Conservation (phyloP, 495 filamentous ascomycete species). For the Extremus antarcticus region DNA sequence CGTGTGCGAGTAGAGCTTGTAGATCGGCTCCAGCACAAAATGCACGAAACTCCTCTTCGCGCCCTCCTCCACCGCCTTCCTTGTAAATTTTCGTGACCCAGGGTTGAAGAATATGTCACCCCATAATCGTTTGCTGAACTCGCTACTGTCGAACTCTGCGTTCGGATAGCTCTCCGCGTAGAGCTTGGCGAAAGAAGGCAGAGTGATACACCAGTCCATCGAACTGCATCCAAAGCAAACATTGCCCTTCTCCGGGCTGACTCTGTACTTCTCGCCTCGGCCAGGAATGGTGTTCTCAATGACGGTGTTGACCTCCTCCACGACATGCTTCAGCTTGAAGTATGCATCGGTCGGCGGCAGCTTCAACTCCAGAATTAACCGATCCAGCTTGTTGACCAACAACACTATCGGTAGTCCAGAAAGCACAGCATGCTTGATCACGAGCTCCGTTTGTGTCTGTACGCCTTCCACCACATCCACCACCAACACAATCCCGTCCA, state of each 20-base stretch:
- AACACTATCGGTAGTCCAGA: slow-evolving; percentile 82
- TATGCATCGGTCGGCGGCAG: slow-evolving; percentile 92
- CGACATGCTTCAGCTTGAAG: slow-evolving; percentile 95
- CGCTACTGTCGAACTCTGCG: slow-evolving; percentile 51
- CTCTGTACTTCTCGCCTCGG: slow-evolving; percentile 61
- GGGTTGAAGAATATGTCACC: slow-evolving; percentile 97
- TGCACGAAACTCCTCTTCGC: slow-evolving; percentile 84
- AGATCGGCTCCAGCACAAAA: slow-evolving; percentile 91
- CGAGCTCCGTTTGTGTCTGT: slow-evolving; percentile 89
- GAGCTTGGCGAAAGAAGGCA: slow-evolving; percentile 89
- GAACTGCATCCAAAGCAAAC: slow-evolving; percentile 85
- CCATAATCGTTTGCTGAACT: slow-evolving; percentile 79
- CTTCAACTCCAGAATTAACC: slow-evolving; percentile 87
- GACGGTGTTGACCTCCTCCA: slow-evolving; percentile 93
- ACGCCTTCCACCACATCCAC: slow-evolving; percentile 98
- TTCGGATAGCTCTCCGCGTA: slow-evolving; percentile 78
- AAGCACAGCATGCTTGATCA: slow-evolving; percentile 88
- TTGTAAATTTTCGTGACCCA: slow-evolving; percentile 73
- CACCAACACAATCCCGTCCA: slow-evolving; percentile 83
- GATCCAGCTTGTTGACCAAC: slow-evolving; percentile 94
- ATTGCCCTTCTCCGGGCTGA: slow-evolving; percentile 95
- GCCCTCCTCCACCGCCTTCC: slow-evolving; percentile 70
- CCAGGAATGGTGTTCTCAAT: slow-evolving; percentile 84
- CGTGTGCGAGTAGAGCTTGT: slow-evolving; percentile 94
- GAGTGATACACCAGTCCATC: slow-evolving; percentile 94